Percentiles rank a stretch among this genome's conserved stretches.
Evolutionary conservation across 140 eudicot genomes (phyloP).

Genomic region (Stevia rebaudiana): DNA sequence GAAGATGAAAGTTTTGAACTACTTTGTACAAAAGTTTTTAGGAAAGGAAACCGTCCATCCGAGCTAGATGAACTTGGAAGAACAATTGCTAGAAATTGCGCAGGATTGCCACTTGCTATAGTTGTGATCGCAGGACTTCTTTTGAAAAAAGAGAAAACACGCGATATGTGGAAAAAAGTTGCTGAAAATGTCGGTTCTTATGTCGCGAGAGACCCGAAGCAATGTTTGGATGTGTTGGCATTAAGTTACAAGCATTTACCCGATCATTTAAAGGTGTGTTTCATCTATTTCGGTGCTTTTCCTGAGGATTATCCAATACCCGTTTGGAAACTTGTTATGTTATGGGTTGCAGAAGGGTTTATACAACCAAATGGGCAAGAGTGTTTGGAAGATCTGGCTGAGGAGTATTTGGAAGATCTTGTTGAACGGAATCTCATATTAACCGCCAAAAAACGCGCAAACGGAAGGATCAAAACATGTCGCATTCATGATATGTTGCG

Average conservation of each 20-base stretch:
- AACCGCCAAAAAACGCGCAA: constrained; percentile 35
- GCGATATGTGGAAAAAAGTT: constrained; percentile 49
- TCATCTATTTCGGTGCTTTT: constrained; percentile 62
- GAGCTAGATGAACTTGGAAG: constrained; percentile 42
- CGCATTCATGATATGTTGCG: constrained; percentile 66
- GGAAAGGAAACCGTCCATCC: constrained; percentile 35
- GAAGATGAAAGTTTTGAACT: constrained; percentile 48
- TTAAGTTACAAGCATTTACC: constrained; percentile 65
- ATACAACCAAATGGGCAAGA: constrained; percentile 44
- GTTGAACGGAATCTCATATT: constrained; percentile 55
- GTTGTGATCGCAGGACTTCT: constrained; percentile 69
- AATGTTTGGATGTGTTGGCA: constrained; percentile 51
- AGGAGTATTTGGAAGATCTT: constrained; percentile 64
- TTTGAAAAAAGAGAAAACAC: constrained; percentile 39
- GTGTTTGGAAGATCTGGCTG: constrained; percentile 56
- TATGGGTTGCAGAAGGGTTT: constrained; percentile 85
- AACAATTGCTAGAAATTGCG: constrained; percentile 43
- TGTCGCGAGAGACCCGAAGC: constrained; percentile 43
- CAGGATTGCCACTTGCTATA: constrained; percentile 68
- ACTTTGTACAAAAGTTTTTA: constrained; percentile 44
- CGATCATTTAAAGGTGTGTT: constrained; percentile 56
- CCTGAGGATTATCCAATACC: constrained; percentile 68
- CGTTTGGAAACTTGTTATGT: constrained; percentile 43
- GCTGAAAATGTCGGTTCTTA: constrained; percentile 48
- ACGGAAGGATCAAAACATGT: constrained; percentile 55